These are phyloP conservation scores for Pythium dissotocum DNA, from an alignment of 352 stramenopile genomes.

Conservation along the genomic window DNA sequence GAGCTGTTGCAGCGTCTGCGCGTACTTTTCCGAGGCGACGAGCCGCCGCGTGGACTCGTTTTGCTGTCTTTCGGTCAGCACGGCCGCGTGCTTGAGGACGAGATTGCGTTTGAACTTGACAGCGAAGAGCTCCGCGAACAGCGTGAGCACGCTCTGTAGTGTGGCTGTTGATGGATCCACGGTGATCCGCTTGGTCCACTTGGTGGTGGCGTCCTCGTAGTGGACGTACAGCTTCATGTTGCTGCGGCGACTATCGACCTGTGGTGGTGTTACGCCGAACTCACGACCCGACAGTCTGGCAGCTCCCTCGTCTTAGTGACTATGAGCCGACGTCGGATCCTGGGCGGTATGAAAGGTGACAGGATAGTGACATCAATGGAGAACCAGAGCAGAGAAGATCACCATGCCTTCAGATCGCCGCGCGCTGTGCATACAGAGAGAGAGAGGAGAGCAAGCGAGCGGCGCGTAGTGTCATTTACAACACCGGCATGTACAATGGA, in stretches of 20 bases:
- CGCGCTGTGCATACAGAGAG: background rate
- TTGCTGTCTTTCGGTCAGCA: slow-evolving; percentile 48
- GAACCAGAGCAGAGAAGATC: background rate
- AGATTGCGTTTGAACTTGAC: slow-evolving; percentile 45
- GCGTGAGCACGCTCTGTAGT: slow-evolving; percentile 40
- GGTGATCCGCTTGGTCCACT: slow-evolving; percentile 61
- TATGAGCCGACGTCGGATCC: background rate
- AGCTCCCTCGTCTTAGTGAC: slow-evolving; percentile 4
- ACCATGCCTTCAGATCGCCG: background rate
- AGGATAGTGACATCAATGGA: slow-evolving; percentile 6
- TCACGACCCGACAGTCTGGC: background rate
- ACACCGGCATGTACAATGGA: slow-evolving; percentile 16
- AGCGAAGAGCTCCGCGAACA: slow-evolving; percentile 41
- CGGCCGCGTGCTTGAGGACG: slow-evolving; percentile 31
- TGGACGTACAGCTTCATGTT: slow-evolving; percentile 68
- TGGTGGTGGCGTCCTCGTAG: slow-evolving; percentile 38
- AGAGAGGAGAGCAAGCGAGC: background rate
- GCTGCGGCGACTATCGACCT: background rate
- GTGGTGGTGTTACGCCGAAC: background rate
- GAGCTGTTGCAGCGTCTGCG: slow-evolving; percentile 23
- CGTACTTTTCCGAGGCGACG: slow-evolving; percentile 20
- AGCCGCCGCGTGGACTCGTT: slow-evolving; percentile 28
- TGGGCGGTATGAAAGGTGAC: background rate
- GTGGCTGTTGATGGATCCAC: slow-evolving; percentile 30
- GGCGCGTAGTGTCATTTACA: background rate